These are phyloP conservation scores for Sordariomycetes sp. DNA, from an alignment of 2,329 filamentous ascomycete species.

Conservation along the genomic window DNA sequence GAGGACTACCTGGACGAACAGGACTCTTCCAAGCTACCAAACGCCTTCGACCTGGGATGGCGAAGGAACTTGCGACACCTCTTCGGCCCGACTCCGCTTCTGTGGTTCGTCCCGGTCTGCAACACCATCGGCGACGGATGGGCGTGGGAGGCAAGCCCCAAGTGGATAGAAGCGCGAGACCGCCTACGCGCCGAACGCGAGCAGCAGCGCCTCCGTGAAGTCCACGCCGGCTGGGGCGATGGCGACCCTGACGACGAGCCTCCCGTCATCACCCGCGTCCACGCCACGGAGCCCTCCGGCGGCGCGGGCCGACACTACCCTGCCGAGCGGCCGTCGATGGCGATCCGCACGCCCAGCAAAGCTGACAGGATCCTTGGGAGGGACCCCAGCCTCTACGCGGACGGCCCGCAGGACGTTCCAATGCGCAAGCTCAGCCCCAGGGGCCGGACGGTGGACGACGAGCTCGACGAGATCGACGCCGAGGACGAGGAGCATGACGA, in stretches of 20 bases:
- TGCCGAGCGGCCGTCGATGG: conserved; percentile 3
- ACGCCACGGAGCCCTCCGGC: too few relatives aligned
- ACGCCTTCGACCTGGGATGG: conserved; percentile 88
- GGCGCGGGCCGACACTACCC: conserved; percentile 17
- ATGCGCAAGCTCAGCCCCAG: conserved; percentile 37
- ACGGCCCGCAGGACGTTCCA: conserved; percentile 32
- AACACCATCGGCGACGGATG: conserved; percentile 90
- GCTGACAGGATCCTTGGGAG: conserved; percentile 50
- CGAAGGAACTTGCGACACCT: conserved; percentile 71
- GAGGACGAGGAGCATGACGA: conserved; percentile 20
- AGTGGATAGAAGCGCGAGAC: conserved; percentile 67
- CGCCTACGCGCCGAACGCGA: conserved; percentile 47
- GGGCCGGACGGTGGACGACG: conserved; percentile 33
- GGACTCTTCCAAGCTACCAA: conserved; percentile 79
- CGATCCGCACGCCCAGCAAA: conserved; percentile 35
- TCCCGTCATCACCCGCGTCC: conserved; percentile 8
- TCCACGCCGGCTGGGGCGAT: conserved; percentile 57
- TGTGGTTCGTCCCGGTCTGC: conserved; percentile 75
- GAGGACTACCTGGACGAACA: conserved; percentile 80
- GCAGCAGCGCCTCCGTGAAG: conserved; percentile 53
- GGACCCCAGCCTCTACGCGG: conserved; percentile 45
- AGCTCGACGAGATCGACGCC: conserved; percentile 29
- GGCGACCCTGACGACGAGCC: conserved; percentile 11
- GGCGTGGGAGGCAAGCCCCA: conserved; percentile 79
- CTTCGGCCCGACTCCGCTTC: conserved; percentile 61